Evolutionary conservation across 768 basidiomycete genomes (phyloP).

Genomic region (Trametes gibbosa): DNA sequence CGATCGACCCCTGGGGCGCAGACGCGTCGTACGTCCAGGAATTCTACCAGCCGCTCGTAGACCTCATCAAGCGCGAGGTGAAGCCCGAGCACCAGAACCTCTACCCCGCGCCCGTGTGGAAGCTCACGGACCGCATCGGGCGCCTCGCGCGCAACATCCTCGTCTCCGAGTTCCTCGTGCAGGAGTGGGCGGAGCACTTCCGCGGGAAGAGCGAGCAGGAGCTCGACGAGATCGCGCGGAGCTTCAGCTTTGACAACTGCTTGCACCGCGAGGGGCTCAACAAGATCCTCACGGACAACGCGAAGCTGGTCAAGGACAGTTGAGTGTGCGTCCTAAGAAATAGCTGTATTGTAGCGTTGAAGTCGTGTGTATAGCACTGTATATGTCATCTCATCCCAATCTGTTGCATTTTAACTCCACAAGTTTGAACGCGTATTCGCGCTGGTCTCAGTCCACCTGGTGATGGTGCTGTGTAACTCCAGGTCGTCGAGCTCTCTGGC

Average conservation of each 20-base stretch:
- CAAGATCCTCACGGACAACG: constrained; percentile 31
- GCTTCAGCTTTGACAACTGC: constrained; percentile 72
- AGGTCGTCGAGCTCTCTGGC: no score
- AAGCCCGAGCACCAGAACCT: constrained; percentile 48
- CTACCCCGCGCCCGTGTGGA: constrained; percentile 68
- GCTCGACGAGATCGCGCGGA: constrained; percentile 70
- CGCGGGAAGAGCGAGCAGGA: constrained; percentile 54
- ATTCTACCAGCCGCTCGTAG: constrained; percentile 62
- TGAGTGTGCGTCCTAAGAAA: background rate
- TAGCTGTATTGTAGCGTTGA: background rate
- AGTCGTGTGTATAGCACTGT: background rate
- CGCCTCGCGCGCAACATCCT: constrained; percentile 66
- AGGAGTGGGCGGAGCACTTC: constrained; percentile 74
- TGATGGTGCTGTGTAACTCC: no score
- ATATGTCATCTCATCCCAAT: background rate
- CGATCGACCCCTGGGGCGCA: constrained; percentile 77
- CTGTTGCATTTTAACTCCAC: background rate
- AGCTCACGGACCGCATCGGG: constrained; percentile 49
- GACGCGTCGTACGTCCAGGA: constrained; percentile 54
- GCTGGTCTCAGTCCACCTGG: background rate
- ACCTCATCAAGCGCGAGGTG: constrained; percentile 59
- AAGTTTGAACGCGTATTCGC: no score
- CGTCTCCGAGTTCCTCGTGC: constrained; percentile 66
- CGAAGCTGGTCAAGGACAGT: constrained; percentile 18
- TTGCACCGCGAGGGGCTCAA: constrained; percentile 60